Evolutionary conservation across 2,329 filamentous ascomycete species (phyloP).

Genomic region (Fusarium mundagurra): DNA sequence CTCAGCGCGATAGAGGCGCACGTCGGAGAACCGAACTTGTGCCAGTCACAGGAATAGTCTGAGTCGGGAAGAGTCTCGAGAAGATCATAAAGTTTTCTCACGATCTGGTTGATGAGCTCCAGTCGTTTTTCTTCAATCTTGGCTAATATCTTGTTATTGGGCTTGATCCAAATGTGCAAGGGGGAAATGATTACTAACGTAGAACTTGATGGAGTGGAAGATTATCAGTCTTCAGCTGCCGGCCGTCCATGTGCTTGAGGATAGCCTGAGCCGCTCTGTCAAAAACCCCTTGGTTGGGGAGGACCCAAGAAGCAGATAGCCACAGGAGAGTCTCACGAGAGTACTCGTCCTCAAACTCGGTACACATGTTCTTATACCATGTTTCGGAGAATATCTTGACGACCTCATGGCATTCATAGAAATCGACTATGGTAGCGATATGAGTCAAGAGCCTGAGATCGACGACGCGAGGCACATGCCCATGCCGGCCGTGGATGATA

Average conservation of each 20-base stretch:
- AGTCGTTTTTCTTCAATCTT: neutral
- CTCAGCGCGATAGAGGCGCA: neutral
- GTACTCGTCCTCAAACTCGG: neutral
- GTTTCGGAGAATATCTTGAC: neutral
- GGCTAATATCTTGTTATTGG: too few species aligned
- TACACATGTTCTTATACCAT: neutral
- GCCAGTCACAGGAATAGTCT: neutral
- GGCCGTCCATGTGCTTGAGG: neutral
- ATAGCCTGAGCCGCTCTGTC: rapidly evolving
- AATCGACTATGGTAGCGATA: slow-evolving; percentile 2
- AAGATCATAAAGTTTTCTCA: rapidly evolving
- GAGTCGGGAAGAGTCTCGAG: neutral
- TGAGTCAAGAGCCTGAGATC: neutral
- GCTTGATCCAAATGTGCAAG: neutral
- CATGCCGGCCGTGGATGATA: neutral
- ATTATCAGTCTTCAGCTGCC: neutral
- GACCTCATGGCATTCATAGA: slow-evolving; percentile 6
- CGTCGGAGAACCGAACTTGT: neutral
- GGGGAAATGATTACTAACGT: neutral
- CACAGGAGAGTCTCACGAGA: neutral
- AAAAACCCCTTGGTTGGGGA: rapidly evolving
- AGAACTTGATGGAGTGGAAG: neutral
- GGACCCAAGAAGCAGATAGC: neutral
- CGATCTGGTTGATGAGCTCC: neutral
- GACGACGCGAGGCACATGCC: neutral